phyloP scores from a whole-genome alignment of 192 early-diverging fungal species.

The Dissophora ornata region DNA sequence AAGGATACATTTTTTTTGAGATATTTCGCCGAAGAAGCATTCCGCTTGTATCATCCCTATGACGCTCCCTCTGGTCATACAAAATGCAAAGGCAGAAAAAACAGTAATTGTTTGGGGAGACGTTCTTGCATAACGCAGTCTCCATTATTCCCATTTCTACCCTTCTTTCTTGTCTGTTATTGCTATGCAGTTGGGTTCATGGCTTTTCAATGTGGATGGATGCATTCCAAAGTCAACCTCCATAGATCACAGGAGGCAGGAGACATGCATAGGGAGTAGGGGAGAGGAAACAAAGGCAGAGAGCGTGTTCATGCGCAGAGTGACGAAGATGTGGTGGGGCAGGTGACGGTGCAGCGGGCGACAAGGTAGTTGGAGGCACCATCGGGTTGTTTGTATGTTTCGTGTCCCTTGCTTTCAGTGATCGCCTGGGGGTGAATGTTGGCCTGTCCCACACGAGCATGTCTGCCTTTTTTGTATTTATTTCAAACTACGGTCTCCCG shows the following conservation, averaged over 20 bases:
- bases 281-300: background rate
- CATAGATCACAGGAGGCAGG: background rate
- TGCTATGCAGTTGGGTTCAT: background rate
- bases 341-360: too few species aligned
- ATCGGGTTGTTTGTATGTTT: too few species aligned
- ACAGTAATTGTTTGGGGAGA: background rate
- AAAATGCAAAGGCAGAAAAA: background rate
- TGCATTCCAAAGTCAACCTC: constrained; percentile 25
- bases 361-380: too few species aligned
- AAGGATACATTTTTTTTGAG: background rate
- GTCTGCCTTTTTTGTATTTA: too few species aligned
- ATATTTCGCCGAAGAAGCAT: background rate
- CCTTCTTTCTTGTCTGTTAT: background rate
- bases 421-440: too few species aligned
- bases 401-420: too few species aligned
- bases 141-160: constrained; percentile 1
- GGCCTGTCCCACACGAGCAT: too few species aligned
- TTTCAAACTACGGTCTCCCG: too few species aligned
- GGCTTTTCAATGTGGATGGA: background rate
- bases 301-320: background rate
- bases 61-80: too few species aligned
- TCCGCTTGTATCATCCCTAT: background rate
- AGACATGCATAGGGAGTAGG: background rate
- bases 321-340: constrained; percentile 9
- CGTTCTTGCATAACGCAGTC: too few species aligned